Evolutionary conservation across 2,329 filamentous ascomycete species (phyloP).

Genomic region (Aspergillus flavus): DNA sequence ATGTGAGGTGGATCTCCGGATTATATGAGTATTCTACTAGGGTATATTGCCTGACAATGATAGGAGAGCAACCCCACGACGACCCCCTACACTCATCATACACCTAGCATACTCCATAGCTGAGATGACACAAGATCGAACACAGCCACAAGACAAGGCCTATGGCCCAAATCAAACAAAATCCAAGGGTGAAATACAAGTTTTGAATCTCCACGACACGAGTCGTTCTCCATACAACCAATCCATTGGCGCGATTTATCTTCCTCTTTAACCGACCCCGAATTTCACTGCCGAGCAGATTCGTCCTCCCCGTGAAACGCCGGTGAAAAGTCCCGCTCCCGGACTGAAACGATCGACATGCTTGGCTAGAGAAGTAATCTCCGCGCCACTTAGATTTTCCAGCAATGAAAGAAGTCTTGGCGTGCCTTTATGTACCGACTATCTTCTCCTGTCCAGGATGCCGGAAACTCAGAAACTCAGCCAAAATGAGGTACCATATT

Average conservation of each 20-base stretch:
- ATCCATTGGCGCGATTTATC: neutral
- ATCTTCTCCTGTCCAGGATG: neutral
- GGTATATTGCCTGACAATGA: too few relatives aligned
- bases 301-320: conserved; percentile 1
- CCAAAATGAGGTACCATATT: conserved; percentile 1
- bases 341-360: neutral
- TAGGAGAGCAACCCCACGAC: neutral
- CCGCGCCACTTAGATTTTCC: conserved; percentile 11
- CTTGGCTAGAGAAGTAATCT: conserved; percentile 14
- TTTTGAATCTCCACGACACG: neutral
- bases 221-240: neutral
- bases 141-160: neutral
- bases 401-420: conserved; percentile 13
- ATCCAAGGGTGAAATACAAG: neutral
- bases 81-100: neutral
- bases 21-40: too few relatives aligned
- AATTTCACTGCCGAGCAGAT: neutral
- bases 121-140: neutral
- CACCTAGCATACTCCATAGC: accelerated
- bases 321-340: neutral
- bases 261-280: neutral
- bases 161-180: neutral
- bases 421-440: neutral
- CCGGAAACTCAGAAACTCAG: neutral
- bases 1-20: too few relatives aligned